Conservation (phyloP, 2,329 filamentous ascomycete genomes). For the Fusarium metavorans region DNA sequence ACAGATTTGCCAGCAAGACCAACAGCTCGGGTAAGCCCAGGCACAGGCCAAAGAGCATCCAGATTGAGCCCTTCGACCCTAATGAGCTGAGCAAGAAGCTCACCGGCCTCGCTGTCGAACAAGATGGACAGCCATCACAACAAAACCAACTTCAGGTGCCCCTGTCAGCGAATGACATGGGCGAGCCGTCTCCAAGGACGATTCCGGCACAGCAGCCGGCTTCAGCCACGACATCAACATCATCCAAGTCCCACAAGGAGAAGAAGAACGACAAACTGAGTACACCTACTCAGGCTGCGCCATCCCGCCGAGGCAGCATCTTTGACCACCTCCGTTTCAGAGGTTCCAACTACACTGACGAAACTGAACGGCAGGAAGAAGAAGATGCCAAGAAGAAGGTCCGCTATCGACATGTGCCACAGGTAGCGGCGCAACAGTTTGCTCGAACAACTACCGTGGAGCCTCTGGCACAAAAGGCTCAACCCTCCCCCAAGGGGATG, state of each 20-base stretch:
- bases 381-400: constrained; percentile 23
- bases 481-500: constrained; percentile 58
- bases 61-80: constrained; percentile 60
- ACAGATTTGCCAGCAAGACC: constrained; percentile 16
- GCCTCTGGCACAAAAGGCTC: constrained; percentile 46
- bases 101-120: constrained; percentile 62
- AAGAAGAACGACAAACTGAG: constrained; percentile 21
- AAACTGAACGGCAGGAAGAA: constrained; percentile 33
- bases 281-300: constrained; percentile 7
- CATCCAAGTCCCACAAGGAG: constrained; percentile 21
- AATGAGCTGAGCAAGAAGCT: constrained; percentile 67
- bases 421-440: constrained; percentile 67
- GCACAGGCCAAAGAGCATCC: constrained; percentile 39
- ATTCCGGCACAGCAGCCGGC: neutral
- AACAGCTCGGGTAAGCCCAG: constrained; percentile 29
- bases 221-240: constrained; percentile 6
- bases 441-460: constrained; percentile 64
- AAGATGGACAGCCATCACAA: constrained; percentile 49
- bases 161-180: constrained; percentile 19
- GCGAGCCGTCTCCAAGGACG: constrained; percentile 21
- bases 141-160: constrained; percentile 37
- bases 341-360: constrained; percentile 41
- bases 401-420: constrained; percentile 64
- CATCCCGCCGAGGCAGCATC: constrained; percentile 36
- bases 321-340: constrained; percentile 41